A percentile compares a stretch with the other conserved stretches of the same genome.
Conservation (phyloP, 768 basidiomycete genomes). For the Hortiboletus campestris region DNA sequence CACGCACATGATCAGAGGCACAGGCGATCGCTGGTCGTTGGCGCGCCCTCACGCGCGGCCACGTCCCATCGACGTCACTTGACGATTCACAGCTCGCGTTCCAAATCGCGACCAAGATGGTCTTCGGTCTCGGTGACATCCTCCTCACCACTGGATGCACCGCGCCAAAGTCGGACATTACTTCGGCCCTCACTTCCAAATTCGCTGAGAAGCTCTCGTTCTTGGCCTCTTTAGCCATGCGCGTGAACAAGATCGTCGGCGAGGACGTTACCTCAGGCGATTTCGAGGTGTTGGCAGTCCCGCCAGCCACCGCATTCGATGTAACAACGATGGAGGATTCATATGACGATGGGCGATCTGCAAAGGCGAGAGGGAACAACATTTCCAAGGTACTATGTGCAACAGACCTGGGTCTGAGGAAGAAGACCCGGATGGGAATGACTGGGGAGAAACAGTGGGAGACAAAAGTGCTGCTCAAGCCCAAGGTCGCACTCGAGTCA, state of each 20-base stretch:
- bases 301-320: slow-evolving; percentile 27
- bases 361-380: not conserved
- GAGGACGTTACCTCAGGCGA: slow-evolving; percentile 33
- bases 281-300: slow-evolving; percentile 30
- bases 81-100: slow-evolving; percentile 24
- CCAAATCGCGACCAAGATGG: slow-evolving; percentile 23
- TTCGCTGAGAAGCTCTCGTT: slow-evolving; percentile 44
- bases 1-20: slow-evolving; percentile 32
- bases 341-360: slow-evolving; percentile 27
- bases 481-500: slow-evolving; percentile 40
- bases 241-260: slow-evolving; percentile 41
- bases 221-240: slow-evolving; percentile 45
- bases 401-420: slow-evolving; percentile 37
- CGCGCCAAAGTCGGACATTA: slow-evolving; percentile 27
- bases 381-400: slow-evolving; percentile 32
- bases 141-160: slow-evolving; percentile 29
- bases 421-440: slow-evolving; percentile 25
- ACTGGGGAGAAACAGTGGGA: slow-evolving; percentile 31
- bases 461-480: slow-evolving; percentile 35
- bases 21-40: slow-evolving; percentile 45
- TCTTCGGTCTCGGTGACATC: slow-evolving; percentile 29
- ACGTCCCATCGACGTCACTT: slow-evolving; percentile 24
- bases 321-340: slow-evolving; percentile 30
- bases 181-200: slow-evolving; percentile 38
- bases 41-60: slow-evolving; percentile 40